Base-by-base conservation (phyloP, 352 stramenopile species). In the Pythium guiyangense region DNA sequence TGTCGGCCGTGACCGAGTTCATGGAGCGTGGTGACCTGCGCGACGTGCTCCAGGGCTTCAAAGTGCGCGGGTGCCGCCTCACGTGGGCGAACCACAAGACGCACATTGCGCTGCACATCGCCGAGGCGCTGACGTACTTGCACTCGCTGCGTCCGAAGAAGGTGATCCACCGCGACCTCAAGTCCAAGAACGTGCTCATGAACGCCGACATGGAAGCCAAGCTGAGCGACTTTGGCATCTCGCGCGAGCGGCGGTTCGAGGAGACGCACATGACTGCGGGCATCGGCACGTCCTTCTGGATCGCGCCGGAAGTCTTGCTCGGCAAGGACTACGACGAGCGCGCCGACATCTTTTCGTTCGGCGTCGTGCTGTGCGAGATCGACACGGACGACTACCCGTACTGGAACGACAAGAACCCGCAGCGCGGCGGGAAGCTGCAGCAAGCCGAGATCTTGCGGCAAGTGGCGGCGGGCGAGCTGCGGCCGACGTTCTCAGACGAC, bases 211-310 rank as follows among this genome's bases (percentile, higher is more conserved):
- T 86, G 67, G 67, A 86, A 35, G 76, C 78, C 26, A 91, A 91
- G 45, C 63, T 91, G n/a, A 91, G 77, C 40, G 81, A 91, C 66
- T 91, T 91, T 63, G 79, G 79, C 18, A 70, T 87, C n/a, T 87
- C 74, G 0, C 76, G 79, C 14, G 74, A 87, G 50, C 70, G 70
- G 12, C 63, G 79, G 55, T 66, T 68, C 18, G 77, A 83, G 39
- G 76, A 85, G 54, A 86, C 76, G 6, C 73, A 85, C 66, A 87
- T 89, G 76, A 89, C 79, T 4, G 68, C 73, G 4, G 79, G 77
- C 6, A 80, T 90, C 53, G 79, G 79, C 0, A 88, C 79, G 51
- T 79, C 63, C 57, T 86, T 86, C 11, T n/a, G n/a, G n/a, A n/a
- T n/a, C n/a, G n/a, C n/a, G n/a, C n/a, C n/a, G n/a, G n/a, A n/a